Conservation (phyloP, 768 basidiomycete species). For the Leucosporidium yakuticum region DNA sequence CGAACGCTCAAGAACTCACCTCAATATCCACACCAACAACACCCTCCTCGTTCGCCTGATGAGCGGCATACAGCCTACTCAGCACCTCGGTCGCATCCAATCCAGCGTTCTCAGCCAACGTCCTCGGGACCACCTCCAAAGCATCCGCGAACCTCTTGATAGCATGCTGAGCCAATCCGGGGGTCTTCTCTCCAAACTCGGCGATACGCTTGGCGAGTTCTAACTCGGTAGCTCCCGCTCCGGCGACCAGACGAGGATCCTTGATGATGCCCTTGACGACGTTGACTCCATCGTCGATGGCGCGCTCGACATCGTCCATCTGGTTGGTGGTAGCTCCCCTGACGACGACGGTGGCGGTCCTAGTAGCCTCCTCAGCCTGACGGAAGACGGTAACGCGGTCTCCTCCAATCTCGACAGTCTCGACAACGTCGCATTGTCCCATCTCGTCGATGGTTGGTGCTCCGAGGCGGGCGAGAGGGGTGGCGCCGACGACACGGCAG, state of each 20-base stretch:
- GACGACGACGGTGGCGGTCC: constrained; percentile 87
- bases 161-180: constrained; percentile 86
- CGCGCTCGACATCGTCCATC: constrained; percentile 91
- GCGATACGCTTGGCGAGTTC: constrained; percentile 83
- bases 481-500: constrained; percentile 91
- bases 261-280: constrained; percentile 89
- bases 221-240: constrained; percentile 88
- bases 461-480: constrained; percentile 89
- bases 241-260: constrained; percentile 81
- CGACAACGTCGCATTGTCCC: constrained; percentile 86
- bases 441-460: constrained; percentile 95
- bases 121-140: constrained; percentile 85
- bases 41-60: constrained; percentile 59
- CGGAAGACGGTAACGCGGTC: constrained; percentile 95
- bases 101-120: constrained; percentile 86
- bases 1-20: constrained; percentile 47
- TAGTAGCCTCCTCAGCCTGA: constrained; percentile 75
- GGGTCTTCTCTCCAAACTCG: constrained; percentile 75
- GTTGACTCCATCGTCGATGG: constrained; percentile 93
- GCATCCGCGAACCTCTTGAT: constrained; percentile 84
- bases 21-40: constrained; percentile 84
- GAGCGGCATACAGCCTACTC: constrained; percentile 81
- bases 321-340: constrained; percentile 92
- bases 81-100: constrained; percentile 89
- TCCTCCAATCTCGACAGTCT: constrained; percentile 92